These are phyloP conservation scores for Tillandsia leiboldiana DNA, from an alignment of 176 grass and related monocot genomes.

Conservation along the genomic window DNA sequence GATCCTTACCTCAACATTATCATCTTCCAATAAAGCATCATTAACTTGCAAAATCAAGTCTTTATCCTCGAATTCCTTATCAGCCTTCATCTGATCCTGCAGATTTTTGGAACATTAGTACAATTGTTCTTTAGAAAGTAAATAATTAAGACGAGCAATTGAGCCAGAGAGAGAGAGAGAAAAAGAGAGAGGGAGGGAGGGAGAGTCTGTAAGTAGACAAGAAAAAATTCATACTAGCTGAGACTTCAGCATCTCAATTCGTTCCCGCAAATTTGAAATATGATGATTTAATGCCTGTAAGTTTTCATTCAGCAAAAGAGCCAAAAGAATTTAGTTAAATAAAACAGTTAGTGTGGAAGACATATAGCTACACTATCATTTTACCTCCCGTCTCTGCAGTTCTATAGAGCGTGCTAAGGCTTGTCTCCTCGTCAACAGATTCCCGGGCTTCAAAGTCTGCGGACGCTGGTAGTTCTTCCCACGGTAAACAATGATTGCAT, in stretches of 20 bases:
- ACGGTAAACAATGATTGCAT: conserved; percentile 70
- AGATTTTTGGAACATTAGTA: not conserved
- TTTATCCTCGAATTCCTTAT: conserved; percentile 18
- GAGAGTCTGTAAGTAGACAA: not conserved
- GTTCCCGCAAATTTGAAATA: conserved; percentile 50
- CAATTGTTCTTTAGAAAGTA: not conserved
- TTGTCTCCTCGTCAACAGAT: conserved; percentile 60
- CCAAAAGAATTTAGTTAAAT: not conserved
- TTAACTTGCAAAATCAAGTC: conserved; percentile 34
- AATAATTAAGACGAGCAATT: conserved; percentile 3
- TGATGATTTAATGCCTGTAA: conserved; percentile 75
- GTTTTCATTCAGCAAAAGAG: conserved; percentile 8
- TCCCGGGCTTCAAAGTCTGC: conserved; percentile 58
- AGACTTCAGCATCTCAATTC: conserved; percentile 58
- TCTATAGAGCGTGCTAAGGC: conserved; percentile 86
- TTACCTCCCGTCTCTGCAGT: conserved; percentile 88
- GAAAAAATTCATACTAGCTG: conserved; percentile 50
- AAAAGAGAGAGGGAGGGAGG: not conserved
- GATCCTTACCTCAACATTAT: conserved; percentile 50
- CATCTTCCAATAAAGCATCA: conserved; percentile 26
- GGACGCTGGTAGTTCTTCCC: conserved; percentile 83
- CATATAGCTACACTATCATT: conserved; percentile 8
- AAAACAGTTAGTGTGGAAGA: not conserved
- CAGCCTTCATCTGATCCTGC: conserved; percentile 46
- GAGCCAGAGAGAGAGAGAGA: not conserved